Conservation (phyloP, 257 asterid genomes). For the Rhazya stricta region DNA sequence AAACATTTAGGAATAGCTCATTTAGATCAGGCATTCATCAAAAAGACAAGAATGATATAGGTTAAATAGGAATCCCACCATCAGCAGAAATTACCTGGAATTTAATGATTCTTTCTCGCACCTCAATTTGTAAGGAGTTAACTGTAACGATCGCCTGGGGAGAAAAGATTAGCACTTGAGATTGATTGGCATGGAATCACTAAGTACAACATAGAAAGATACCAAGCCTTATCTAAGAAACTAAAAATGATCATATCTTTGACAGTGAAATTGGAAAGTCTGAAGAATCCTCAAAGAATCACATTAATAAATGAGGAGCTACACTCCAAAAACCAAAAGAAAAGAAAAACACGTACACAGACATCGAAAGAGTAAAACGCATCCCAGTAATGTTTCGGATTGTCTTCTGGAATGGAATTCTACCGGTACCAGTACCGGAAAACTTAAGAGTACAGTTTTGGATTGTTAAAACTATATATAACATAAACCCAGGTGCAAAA, state of each 20-base stretch:
- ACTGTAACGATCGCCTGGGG: constrained; percentile 66
- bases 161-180: constrained; percentile 18
- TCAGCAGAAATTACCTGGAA: constrained; percentile 31
- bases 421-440: background rate
- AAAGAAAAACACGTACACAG: background rate
- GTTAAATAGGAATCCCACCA: background rate
- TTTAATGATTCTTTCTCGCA: constrained; percentile 62
- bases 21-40: background rate
- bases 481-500: background rate
- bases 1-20: background rate
- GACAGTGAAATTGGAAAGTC: background rate
- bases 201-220: background rate
- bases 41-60: constrained; percentile 5
- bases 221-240: background rate
- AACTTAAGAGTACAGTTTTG: background rate
- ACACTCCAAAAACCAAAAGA: background rate
- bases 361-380: background rate
- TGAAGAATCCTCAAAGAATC: background rate
- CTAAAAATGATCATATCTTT: background rate
- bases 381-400: background rate
- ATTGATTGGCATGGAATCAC: constrained; percentile 17
- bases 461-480: background rate
- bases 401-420: background rate
- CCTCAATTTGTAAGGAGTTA: constrained; percentile 62
- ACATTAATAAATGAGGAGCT: background rate